Evolutionary conservation across 192 early-diverging fungal species (phyloP).

Genomic region (Pilobolus umbonatus): DNA sequence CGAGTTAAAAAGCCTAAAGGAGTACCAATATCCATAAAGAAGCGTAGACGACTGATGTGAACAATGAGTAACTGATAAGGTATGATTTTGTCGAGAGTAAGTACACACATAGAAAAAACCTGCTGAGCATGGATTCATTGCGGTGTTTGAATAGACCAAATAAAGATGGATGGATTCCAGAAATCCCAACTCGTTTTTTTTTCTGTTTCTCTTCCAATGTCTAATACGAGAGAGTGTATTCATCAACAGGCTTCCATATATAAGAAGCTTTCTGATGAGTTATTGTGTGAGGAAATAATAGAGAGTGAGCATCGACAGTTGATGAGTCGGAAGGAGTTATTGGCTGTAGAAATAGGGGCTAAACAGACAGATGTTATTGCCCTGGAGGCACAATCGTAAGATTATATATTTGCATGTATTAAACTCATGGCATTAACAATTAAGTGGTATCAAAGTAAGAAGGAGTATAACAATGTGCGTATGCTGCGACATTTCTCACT

Average conservation of each 20-base stretch:
- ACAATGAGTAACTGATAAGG: too few species aligned
- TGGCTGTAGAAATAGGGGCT: background rate
- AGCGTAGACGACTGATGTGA: too few species aligned
- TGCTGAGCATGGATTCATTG: too few species aligned
- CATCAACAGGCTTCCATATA: conserved; percentile 9
- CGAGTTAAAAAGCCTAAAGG: too few species aligned
- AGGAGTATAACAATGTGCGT: conserved; percentile 23
- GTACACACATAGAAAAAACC: too few species aligned
- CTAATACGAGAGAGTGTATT: too few species aligned
- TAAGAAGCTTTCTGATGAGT: conserved; percentile 2
- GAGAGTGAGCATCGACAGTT: background rate
- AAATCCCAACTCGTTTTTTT: too few species aligned
- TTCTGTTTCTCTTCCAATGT: too few species aligned
- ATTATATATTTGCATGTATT: background rate
- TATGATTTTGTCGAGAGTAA: too few species aligned
- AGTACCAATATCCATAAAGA: too few species aligned
- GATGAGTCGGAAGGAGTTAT: background rate
- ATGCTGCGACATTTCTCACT: conserved; percentile 26
- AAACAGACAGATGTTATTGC: conserved; percentile 1
- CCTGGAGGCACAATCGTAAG: conserved; percentile 12
- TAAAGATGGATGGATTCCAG: too few species aligned
- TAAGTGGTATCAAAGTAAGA: conserved; percentile 15
- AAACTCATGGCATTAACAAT: background rate
- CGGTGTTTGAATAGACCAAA: too few species aligned
- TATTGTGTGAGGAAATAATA: background rate